Evolutionary conservation across 1,284 basidiomycete species (phyloP), one percentile per base, ranked within the genome.

Genomic region (Earliella scabrosa): DNA sequence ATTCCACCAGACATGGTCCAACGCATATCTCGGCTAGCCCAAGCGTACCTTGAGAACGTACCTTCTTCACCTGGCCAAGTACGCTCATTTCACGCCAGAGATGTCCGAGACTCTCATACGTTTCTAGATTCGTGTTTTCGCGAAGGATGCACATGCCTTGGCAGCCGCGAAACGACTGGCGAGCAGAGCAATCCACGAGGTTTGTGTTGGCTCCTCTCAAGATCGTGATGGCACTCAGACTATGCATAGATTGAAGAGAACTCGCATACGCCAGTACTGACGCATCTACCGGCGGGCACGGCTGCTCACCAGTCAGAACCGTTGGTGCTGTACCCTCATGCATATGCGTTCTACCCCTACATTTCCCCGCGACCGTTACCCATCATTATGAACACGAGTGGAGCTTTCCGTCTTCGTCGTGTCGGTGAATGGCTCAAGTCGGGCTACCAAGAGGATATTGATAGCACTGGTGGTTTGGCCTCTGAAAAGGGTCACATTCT

Each of bases 291-390:
- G 18, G 65, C 74, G 13, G 64, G 64, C 11, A 59, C 68, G 18
- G 63, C 67, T 23, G 63, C 43, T 14, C 41, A 48, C 45, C 36
- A 61, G 16, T 24, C 39, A 7, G 50, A 52, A 16, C 61, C 56
- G 23, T 20, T 52, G 18, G 51, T 35, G 61, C 70, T 38, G 61
- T 74, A 36, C 63, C 74, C 52, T 44, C 70, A 43, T 58, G 67
- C 66, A 26, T 88, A 88, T 66, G 78, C 85, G 7, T 58, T 88
- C 32, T 90, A 85, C 68, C 89, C 88, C 1, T 88, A 88, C 65
- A 62, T 82, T 8, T 73, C 81, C 3, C 74, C 80, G 21, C 78
- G 75, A 14, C 63, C 78, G 11, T 65, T 82, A 27, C 78, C 81
- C 9, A 83, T 82, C 77, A 78, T 73, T 27, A 71, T 78, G 58